phyloP scores from a whole-genome alignment of 192 early-diverging fungal species.

The Geranomyces variabilis region DNA sequence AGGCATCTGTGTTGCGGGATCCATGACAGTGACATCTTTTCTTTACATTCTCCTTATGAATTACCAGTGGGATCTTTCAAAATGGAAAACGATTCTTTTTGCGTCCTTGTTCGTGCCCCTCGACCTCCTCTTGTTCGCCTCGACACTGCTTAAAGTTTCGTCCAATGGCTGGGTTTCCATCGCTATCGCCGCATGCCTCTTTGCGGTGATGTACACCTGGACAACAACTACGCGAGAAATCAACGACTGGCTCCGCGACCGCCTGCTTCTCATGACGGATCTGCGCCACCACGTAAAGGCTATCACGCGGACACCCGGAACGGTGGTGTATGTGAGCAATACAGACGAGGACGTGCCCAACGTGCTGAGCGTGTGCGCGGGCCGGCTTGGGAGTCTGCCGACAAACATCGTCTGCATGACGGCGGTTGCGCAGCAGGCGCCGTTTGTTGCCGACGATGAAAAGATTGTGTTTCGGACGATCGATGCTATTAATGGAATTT shows the following conservation, averaged over 20 bases:
- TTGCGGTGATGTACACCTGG: slow-evolving; percentile 49
- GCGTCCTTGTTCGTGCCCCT: slow-evolving; percentile 27
- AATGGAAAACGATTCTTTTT: slow-evolving; percentile 36
- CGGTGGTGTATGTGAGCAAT: slow-evolving; percentile 49
- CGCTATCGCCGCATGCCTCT: slow-evolving; percentile 31
- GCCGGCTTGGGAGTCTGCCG: slow-evolving; percentile 40
- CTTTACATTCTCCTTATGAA: slow-evolving; percentile 45
- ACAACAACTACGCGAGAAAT: slow-evolving; percentile 39
- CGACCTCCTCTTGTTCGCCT: slow-evolving; percentile 38
- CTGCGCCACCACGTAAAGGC: slow-evolving; percentile 41
- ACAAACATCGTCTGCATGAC: slow-evolving; percentile 50
- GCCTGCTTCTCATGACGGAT: slow-evolving; percentile 40
- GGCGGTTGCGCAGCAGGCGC: slow-evolving; percentile 37
- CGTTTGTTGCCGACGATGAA: slow-evolving; percentile 52
- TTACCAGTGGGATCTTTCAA: slow-evolving; percentile 36
- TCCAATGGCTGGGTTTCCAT: slow-evolving; percentile 43
- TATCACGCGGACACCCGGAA: slow-evolving; percentile 41
- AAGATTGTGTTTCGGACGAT: slow-evolving; percentile 46
- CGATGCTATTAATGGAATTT: slow-evolving; percentile 46
- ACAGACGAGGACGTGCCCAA: slow-evolving; percentile 52
- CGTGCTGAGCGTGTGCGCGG: slow-evolving; percentile 48
- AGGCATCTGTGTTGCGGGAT: slow-evolving; percentile 44
- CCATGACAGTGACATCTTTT: slow-evolving; percentile 42
- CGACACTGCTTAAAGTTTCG: slow-evolving; percentile 37
- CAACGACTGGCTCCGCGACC: slow-evolving; percentile 32